A percentile compares a stretch with the other conserved stretches of the same genome.
These are phyloP conservation scores for Forsythia suspensa DNA, from an alignment of 257 asterid genomes.

Conservation along the genomic window DNA sequence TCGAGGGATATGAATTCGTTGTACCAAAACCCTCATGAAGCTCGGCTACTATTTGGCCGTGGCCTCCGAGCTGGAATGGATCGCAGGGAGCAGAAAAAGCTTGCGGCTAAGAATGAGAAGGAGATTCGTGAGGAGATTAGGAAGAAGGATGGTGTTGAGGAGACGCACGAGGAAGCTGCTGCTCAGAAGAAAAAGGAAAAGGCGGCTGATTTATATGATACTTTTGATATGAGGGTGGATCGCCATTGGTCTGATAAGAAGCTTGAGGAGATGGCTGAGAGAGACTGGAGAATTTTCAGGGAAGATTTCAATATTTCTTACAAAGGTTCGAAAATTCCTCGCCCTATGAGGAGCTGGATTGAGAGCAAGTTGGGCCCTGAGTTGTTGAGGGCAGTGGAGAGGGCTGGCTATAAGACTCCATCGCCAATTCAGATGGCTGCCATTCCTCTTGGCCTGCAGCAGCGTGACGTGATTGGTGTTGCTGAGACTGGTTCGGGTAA, in stretches of 20 bases:
- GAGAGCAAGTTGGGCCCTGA: background rate
- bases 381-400: background rate
- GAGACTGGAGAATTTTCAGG: background rate
- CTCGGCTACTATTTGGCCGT: background rate
- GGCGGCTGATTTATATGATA: background rate
- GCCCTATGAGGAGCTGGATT: background rate
- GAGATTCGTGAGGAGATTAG: background rate
- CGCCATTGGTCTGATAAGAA: background rate
- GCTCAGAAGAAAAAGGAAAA: background rate
- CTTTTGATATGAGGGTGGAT: background rate
- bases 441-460: background rate
- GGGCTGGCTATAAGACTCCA: background rate
- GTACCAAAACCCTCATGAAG: background rate
- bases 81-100: constrained; percentile 4
- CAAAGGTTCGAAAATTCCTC: background rate
- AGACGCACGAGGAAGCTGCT: background rate
- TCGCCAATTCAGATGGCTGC: background rate
- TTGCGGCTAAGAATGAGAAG: constrained; percentile 1
- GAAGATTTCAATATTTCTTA: background rate
- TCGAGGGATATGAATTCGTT: background rate
- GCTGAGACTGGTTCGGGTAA: background rate
- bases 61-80: background rate
- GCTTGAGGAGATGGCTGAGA: background rate
- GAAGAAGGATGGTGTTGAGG: constrained; percentile 2
- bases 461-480: background rate